Conservation (phyloP, 768 basidiomycete species). For the Amanita subjunquillea region DNA sequence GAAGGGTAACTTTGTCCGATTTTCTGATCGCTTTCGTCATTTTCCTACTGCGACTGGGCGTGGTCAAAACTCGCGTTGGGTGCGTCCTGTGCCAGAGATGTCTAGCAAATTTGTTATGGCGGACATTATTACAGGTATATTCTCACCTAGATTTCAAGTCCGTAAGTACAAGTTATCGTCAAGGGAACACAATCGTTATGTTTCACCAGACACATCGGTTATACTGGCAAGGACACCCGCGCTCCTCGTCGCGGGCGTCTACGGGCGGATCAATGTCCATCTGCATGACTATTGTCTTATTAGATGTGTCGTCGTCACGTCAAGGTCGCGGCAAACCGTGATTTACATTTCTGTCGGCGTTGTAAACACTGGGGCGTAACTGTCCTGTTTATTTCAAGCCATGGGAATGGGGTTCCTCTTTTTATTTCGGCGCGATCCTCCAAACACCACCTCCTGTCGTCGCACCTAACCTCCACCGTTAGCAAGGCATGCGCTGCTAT, state of each 20-base stretch:
- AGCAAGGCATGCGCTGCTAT: constrained; percentile 79
- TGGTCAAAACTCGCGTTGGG: constrained; percentile 74
- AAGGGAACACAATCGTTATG: not conserved
- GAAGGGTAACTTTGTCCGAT: constrained; percentile 74
- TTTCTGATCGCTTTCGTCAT: constrained; percentile 78
- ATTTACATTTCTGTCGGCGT: constrained; percentile 61
- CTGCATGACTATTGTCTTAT: not conserved
- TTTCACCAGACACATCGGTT: constrained; percentile 52
- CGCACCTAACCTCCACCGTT: constrained; percentile 36
- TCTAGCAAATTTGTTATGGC: not conserved
- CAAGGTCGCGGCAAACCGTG: constrained; percentile 55
- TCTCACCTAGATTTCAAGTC: constrained; percentile 64
- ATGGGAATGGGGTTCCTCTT: constrained; percentile 73
- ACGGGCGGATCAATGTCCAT: constrained; percentile 20
- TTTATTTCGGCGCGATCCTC: constrained; percentile 77
- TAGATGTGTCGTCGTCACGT: constrained; percentile 23
- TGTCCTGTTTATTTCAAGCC: constrained; percentile 65
- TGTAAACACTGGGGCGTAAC: constrained; percentile 56
- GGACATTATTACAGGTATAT: constrained; percentile 28
- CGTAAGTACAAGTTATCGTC: constrained; percentile 20
- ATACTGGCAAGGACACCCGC: constrained; percentile 44
- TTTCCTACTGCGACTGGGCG: constrained; percentile 76
- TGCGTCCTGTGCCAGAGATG: constrained; percentile 12
- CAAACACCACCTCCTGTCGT: constrained; percentile 60
- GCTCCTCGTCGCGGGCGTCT: constrained; percentile 63